Evolutionary conservation across 257 asterid species (phyloP).

Genomic region (Solanum boliviense): DNA sequence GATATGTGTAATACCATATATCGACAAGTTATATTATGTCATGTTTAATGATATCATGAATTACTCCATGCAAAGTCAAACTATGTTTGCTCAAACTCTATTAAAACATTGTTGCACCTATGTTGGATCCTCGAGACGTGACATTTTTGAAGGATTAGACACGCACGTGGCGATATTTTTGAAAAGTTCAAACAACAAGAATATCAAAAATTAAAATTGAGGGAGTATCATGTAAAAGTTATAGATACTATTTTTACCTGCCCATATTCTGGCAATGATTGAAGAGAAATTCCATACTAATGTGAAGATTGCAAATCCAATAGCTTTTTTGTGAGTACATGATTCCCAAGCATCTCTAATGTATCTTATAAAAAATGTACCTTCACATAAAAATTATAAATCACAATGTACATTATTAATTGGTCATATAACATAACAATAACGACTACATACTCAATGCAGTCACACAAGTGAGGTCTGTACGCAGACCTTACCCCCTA

Average conservation of each 20-base stretch:
- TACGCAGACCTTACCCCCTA: background rate
- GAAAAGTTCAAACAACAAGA: background rate
- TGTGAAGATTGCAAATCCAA: constrained; percentile 65
- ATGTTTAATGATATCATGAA: background rate
- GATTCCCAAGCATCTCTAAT: constrained; percentile 65
- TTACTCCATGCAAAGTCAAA: background rate
- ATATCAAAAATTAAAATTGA: background rate
- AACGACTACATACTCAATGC: too few species aligned
- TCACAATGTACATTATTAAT: background rate
- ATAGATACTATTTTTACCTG: constrained; percentile 28
- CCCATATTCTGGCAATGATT: constrained; percentile 63
- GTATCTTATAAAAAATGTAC: constrained; percentile 53
- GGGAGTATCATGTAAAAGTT: background rate
- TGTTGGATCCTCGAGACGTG: background rate
- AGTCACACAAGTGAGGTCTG: background rate
- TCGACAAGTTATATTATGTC: background rate
- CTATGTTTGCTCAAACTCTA: background rate
- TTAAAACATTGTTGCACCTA: background rate
- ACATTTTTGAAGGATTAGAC: background rate
- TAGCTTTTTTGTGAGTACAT: constrained; percentile 76
- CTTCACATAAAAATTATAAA: constrained; percentile 17
- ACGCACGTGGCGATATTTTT: background rate
- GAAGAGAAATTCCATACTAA: constrained; percentile 77
- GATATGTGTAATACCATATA: background rate
- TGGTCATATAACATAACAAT: background rate